phyloP scores from a whole-genome alignment of 2,329 filamentous ascomycete species.

The Clarireedia sp. region DNA sequence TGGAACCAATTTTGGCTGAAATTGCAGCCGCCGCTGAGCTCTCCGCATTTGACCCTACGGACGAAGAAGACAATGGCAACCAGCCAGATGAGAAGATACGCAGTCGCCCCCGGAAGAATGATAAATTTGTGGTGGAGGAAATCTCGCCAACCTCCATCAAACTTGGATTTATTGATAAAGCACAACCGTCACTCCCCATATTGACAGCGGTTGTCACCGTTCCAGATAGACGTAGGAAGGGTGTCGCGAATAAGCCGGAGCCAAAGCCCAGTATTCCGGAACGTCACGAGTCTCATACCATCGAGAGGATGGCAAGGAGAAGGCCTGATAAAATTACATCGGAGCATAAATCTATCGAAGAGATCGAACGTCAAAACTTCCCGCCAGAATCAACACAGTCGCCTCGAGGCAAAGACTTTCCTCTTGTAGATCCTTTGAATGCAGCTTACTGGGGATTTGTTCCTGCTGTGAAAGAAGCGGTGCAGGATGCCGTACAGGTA shows the following conservation, averaged over 20 bases:
- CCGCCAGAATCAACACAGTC: not conserved
- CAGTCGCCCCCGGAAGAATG: not conserved
- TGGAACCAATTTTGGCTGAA: constrained; percentile 2
- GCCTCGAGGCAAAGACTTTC: not conserved
- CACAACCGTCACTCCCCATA: constrained; percentile 1
- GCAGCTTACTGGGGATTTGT: constrained; percentile 26
- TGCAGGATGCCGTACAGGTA: constrained; percentile 23
- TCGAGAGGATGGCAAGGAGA: not conserved
- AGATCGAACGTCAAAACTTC: not conserved
- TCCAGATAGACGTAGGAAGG: not conserved
- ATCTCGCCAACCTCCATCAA: constrained; percentile 8
- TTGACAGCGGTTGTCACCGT: constrained; percentile 8
- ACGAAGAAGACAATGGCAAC: not conserved
- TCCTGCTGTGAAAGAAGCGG: constrained; percentile 21
- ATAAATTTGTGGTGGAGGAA: constrained; percentile 4
- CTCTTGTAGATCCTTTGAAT: constrained; percentile 13
- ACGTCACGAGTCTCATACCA: not conserved
- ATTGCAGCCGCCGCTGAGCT: constrained; percentile 2
- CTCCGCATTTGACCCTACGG: not conserved
- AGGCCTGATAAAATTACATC: not conserved
- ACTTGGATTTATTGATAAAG: constrained; percentile 5
- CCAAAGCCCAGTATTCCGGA: constrained; percentile 2
- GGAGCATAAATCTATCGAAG: constrained; percentile 9
- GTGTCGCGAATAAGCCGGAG: not conserved
- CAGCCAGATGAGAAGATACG: not conserved